These are phyloP conservation scores for Pichia inconspicua DNA, from an alignment of 1,139 yeast genomes.

Conservation along the genomic window DNA sequence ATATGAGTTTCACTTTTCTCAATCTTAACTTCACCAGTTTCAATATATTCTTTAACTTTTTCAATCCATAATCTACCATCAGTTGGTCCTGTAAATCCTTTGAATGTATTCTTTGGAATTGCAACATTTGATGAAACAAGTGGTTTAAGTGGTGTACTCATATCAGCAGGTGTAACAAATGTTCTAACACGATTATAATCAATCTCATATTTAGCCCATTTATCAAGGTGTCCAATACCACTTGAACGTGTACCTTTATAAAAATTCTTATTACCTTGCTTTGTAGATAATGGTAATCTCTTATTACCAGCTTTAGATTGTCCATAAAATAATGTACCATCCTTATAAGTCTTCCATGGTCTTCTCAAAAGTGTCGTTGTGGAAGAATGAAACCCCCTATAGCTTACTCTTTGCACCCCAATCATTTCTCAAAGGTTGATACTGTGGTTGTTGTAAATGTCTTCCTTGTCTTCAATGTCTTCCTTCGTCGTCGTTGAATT, in stretches of 20 bases:
- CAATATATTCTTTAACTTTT: slow-evolving; percentile 67
- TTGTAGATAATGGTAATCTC: slow-evolving; percentile 79
- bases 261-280: slow-evolving; percentile 88
- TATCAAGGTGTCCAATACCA: slow-evolving; percentile 79
- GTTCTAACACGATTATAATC: slow-evolving; percentile 87
- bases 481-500: too few relatives aligned
- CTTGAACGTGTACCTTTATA: slow-evolving; percentile 96
- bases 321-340: slow-evolving; percentile 83
- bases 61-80: slow-evolving; percentile 70
- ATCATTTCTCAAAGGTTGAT: background rate
- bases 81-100: slow-evolving; percentile 60
- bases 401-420: background rate
- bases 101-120: slow-evolving; percentile 55
- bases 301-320: slow-evolving; percentile 68
- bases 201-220: slow-evolving; percentile 65
- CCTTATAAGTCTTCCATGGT: slow-evolving; percentile 84
- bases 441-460: too few relatives aligned
- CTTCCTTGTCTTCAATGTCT: too few relatives aligned
- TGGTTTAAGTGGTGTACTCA: slow-evolving; percentile 51
- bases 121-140: slow-evolving; percentile 69
- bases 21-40: slow-evolving; percentile 47
- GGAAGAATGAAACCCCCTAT: slow-evolving; percentile 23
- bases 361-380: slow-evolving; percentile 50
- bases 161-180: slow-evolving; percentile 68
- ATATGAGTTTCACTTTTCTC: slow-evolving; percentile 28